These are phyloP conservation scores for Pharnaceum exiguum DNA, from an alignment of 148 eudicot species.

Conservation along the genomic window DNA sequence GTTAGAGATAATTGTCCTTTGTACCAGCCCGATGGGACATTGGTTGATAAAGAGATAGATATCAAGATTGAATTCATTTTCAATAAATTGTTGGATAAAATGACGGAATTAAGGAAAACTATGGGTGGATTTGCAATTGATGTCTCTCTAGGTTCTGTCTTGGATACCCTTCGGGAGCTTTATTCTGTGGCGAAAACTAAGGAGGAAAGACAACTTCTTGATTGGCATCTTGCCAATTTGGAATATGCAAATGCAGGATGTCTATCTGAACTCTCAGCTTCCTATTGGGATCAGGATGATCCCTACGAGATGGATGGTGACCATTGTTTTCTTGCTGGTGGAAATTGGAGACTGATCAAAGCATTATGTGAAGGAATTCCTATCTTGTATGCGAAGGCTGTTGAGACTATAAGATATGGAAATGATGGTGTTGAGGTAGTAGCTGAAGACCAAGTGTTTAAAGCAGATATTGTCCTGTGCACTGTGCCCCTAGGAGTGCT, in stretches of 20 bases:
- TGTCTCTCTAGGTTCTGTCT: slow-evolving; percentile 70
- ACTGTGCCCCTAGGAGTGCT: slow-evolving; percentile 91
- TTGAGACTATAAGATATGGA: slow-evolving; percentile 63
- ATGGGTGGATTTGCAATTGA: slow-evolving; percentile 70
- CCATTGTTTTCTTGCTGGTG: slow-evolving; percentile 95
- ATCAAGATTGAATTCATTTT: slow-evolving; percentile 50
- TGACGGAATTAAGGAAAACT: slow-evolving; percentile 59
- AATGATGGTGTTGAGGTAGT: slow-evolving; percentile 66
- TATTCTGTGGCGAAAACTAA: slow-evolving; percentile 63
- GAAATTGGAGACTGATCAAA: slow-evolving; percentile 75
- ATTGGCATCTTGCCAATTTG: slow-evolving; percentile 91
- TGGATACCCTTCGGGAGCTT: slow-evolving; percentile 58
- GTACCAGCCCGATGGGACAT: slow-evolving; percentile 70
- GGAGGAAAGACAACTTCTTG: slow-evolving; percentile 78
- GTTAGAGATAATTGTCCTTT: slow-evolving; percentile 87
- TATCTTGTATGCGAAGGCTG: slow-evolving; percentile 60
- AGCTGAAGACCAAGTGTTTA: slow-evolving; percentile 69
- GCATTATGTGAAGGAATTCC: slow-evolving; percentile 83
- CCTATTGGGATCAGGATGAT: slow-evolving; percentile 97
- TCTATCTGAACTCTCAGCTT: slow-evolving; percentile 78
- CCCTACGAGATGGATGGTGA: slow-evolving; percentile 99
- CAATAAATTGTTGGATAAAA: slow-evolving; percentile 80
- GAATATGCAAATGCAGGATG: slow-evolving; percentile 99
- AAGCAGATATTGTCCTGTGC: slow-evolving; percentile 78
- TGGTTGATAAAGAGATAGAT: slow-evolving; percentile 56